A percentile compares a stretch with the other conserved stretches of the same genome.
Evolutionary conservation across 495 filamentous ascomycete species (phyloP).

Genomic region (Margaritispora aquatica): DNA sequence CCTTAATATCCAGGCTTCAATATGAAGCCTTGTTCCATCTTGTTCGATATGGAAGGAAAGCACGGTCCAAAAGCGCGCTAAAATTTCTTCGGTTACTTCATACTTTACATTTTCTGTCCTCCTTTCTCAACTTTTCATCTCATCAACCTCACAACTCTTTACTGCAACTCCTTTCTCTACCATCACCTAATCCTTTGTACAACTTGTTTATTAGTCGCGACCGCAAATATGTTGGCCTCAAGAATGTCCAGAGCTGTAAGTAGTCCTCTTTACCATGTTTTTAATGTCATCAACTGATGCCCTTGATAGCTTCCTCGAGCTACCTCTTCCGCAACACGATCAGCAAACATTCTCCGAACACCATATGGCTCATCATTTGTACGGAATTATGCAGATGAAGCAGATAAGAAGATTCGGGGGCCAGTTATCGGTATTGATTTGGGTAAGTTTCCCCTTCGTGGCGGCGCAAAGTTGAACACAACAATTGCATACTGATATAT

Average conservation of each 20-base stretch:
- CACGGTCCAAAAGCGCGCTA: not conserved
- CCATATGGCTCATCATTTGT: slow-evolving; percentile 44
- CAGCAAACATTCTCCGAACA: slow-evolving; percentile 47
- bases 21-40: not conserved
- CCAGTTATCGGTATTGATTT: slow-evolving; percentile 98
- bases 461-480: not conserved
- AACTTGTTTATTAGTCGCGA: slow-evolving; percentile 19
- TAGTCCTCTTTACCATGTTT: slow-evolving; percentile 16
- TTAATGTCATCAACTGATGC: slow-evolving; percentile 18
- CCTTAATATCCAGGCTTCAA: no score
- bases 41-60: no score
- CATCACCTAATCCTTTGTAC: slow-evolving; percentile 30
- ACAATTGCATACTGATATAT: slow-evolving; percentile 15
- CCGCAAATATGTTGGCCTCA: slow-evolving; percentile 47
- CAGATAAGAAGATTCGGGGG: slow-evolving; percentile 86
- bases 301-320: slow-evolving; percentile 59
- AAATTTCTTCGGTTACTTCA: not conserved
- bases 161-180: not conserved
- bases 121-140: not conserved
- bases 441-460: slow-evolving; percentile 54
- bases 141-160: not conserved
- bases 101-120: not conserved
- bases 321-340: slow-evolving; percentile 50
- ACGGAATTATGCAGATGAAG: slow-evolving; percentile 76
- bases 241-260: slow-evolving; percentile 42